These are phyloP conservation scores for Pistacia atlantica DNA, from an alignment of 345 rosid genomes.

Conservation along the genomic window DNA sequence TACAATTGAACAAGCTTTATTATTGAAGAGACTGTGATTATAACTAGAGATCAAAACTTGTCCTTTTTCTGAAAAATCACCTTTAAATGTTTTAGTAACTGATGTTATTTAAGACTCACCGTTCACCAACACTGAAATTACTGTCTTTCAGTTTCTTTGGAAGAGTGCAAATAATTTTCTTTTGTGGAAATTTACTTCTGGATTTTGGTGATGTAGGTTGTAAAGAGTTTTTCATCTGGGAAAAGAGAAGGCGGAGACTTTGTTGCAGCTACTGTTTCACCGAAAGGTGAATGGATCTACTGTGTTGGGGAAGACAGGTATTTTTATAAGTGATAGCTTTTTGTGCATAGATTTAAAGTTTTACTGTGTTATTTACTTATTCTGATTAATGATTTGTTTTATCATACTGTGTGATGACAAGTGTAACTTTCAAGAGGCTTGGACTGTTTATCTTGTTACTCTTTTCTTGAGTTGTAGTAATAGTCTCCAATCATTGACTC, in stretches of 20 bases:
- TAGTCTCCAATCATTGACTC: neutral
- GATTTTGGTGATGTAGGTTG: slow-evolving; percentile 56
- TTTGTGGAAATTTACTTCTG: slow-evolving; percentile 19
- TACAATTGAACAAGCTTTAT: neutral
- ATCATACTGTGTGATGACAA: neutral
- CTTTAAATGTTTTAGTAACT: neutral
- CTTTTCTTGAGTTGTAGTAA: neutral
- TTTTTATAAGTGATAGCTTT: slow-evolving; percentile 1
- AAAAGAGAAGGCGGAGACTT: slow-evolving; percentile 98
- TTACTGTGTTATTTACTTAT: neutral
- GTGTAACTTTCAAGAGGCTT: neutral
- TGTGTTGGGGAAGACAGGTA: slow-evolving; percentile 95
- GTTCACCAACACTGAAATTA: neutral
- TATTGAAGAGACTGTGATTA: neutral
- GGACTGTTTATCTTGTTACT: neutral
- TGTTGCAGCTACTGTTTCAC: slow-evolving; percentile 86
- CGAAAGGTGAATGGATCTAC: slow-evolving; percentile 98
- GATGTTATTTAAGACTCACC: neutral
- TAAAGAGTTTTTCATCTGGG: slow-evolving; percentile 98
- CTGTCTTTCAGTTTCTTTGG: no score
- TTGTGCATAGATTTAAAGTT: neutral
- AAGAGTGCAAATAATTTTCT: slow-evolving; percentile 19
- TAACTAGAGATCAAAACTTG: neutral
- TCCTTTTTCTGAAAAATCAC: neutral
- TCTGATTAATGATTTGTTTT: neutral